Conservation (phyloP, 345 rosid species). For the Linum tenue region DNA sequence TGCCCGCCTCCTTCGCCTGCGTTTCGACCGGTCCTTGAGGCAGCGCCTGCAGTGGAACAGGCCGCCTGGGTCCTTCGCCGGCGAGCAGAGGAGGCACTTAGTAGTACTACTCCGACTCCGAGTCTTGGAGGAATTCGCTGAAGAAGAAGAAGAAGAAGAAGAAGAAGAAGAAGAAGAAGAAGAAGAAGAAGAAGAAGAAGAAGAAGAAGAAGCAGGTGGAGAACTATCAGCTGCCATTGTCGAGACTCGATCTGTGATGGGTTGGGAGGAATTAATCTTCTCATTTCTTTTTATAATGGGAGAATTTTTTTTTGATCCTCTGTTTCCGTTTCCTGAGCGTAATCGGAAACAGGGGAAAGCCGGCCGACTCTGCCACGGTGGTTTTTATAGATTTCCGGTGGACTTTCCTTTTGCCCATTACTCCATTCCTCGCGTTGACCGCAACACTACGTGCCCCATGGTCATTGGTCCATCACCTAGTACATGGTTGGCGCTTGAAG, state of each 20-base stretch:
- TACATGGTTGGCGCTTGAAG: too few species aligned
- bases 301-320: too few species aligned
- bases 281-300: background rate
- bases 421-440: too few species aligned
- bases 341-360: too few species aligned
- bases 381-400: too few species aligned
- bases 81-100: conserved; percentile 24
- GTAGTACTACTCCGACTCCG: conserved; percentile 15
- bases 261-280: background rate
- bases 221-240: background rate
- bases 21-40: conserved; percentile 20
- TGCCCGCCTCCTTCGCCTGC: conserved; percentile 1
- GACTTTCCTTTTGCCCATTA: too few species aligned
- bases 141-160: background rate
- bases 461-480: too few species aligned
- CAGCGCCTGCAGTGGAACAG: conserved; percentile 37
- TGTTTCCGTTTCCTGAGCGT: too few species aligned
- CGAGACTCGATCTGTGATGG: background rate
- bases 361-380: too few species aligned
- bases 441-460: too few species aligned
- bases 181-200: background rate
- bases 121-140: background rate
- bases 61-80: conserved; percentile 35
- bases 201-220: too few species aligned
- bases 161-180: too few species aligned